phyloP scores from a whole-genome alignment of 768 basidiomycete genomes.

The Tricholoma sp. region DNA sequence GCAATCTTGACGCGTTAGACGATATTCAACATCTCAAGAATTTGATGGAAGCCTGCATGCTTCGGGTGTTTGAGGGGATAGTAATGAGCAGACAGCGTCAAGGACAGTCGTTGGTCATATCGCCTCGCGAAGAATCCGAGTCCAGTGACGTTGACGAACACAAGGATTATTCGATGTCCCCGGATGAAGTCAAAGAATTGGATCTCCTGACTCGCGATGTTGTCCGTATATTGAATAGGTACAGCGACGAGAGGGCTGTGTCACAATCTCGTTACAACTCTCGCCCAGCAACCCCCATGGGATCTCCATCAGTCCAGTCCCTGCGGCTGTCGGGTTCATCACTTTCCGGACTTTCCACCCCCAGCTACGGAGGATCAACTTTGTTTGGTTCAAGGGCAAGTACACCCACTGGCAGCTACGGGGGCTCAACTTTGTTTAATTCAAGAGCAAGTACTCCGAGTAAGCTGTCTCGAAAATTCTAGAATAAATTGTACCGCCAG shows the following conservation, averaged over 20 bases:
- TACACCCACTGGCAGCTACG: constrained; percentile 40
- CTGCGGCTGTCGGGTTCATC: constrained; percentile 29
- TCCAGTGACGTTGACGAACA: constrained; percentile 52
- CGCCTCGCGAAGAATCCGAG: constrained; percentile 49
- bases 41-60: constrained; percentile 77
- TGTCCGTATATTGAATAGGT: constrained; percentile 67
- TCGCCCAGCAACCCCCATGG: constrained; percentile 61
- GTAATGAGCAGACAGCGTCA: constrained; percentile 36
- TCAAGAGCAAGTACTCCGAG: constrained; percentile 68
- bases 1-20: constrained; percentile 69
- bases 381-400: constrained; percentile 52
- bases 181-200: constrained; percentile 70
- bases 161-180: constrained; percentile 50
- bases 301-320: constrained; percentile 40
- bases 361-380: constrained; percentile 35
- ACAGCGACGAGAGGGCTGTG: constrained; percentile 58
- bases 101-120: constrained; percentile 24
- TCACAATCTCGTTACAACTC: constrained; percentile 58
- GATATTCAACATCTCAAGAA: constrained; percentile 78
- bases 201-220: constrained; percentile 71
- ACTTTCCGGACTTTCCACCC: constrained; percentile 58
- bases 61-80: constrained; percentile 89
- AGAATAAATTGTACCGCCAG: background rate
- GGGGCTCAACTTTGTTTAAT: constrained; percentile 33
- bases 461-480: constrained; percentile 39